A percentile compares a stretch with the other conserved stretches of the same genome.
These are phyloP conservation scores for Termitomyces sp. DNA, from an alignment of 768 basidiomycete species.

Conservation along the genomic window DNA sequence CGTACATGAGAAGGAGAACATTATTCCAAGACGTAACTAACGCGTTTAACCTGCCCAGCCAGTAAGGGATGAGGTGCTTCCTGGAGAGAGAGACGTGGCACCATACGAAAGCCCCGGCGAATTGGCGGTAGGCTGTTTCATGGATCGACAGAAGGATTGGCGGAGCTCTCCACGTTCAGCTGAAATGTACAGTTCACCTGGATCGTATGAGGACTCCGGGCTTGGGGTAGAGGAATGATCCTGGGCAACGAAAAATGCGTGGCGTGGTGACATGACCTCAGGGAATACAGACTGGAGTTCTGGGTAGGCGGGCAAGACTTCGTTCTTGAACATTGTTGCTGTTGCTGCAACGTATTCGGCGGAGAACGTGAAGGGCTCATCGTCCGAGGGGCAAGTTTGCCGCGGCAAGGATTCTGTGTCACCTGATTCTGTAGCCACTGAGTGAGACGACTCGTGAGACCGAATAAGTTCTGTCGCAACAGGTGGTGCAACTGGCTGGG, in stretches of 20 bases:
- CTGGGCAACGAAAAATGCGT: constrained; percentile 11
- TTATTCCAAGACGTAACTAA: constrained; percentile 9
- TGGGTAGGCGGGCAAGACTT: constrained; percentile 29
- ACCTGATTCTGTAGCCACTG: neutral
- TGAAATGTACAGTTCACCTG: constrained; percentile 9
- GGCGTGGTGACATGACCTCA: constrained; percentile 11
- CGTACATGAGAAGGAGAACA: neutral
- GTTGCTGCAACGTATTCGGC: constrained; percentile 29
- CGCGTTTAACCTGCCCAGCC: constrained; percentile 40
- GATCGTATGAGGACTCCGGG: constrained; percentile 13
- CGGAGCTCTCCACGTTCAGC: constrained; percentile 8
- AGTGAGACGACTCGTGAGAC: neutral
- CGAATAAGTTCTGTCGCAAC: neutral
- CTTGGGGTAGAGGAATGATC: constrained; percentile 14
- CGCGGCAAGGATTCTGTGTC: constrained; percentile 10
- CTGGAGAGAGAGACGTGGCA: constrained; percentile 19
- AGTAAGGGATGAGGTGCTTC: constrained; percentile 35
- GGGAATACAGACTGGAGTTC: constrained; percentile 16
- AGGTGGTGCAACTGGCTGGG: neutral
- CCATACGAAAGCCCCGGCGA: constrained; percentile 12
- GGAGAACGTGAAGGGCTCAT: constrained; percentile 31
- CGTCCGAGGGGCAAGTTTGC: constrained; percentile 19
- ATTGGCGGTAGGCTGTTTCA: constrained; percentile 3
- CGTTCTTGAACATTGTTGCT: constrained; percentile 24
- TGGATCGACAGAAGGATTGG: constrained; percentile 6